These are phyloP conservation scores for Deuterostichococcus epilithicus DNA, from an alignment of 139 green algal genomes.

Conservation along the genomic window DNA sequence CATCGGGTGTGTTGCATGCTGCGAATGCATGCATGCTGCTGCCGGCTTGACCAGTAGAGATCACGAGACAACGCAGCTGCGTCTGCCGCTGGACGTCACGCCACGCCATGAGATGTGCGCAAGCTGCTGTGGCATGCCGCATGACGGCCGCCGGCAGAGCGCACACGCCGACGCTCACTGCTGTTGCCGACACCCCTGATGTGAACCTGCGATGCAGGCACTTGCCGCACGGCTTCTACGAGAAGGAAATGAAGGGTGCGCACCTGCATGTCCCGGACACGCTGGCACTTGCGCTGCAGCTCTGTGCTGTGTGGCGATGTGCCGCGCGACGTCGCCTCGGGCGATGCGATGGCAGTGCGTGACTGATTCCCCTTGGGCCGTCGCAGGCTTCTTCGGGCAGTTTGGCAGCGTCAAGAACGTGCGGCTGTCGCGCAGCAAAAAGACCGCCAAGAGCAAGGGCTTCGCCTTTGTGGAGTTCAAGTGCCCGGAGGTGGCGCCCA, in stretches of 20 bases:
- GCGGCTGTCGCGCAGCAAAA: slow-evolving; percentile 48
- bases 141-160: no score
- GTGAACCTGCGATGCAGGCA: slow-evolving; percentile 58
- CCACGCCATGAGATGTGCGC: no score
- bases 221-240: slow-evolving; percentile 89
- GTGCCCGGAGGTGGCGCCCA: slow-evolving; percentile 69
- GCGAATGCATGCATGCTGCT: no score
- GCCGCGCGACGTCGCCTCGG: neutral
- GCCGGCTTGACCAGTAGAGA: no score
- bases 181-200: no score
- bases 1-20: no score
- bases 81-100: no score
- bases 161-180: no score
- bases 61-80: no score
- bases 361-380: no score
- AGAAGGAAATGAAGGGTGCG: slow-evolving; percentile 80
- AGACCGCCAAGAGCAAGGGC: slow-evolving; percentile 39
- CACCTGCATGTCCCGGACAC: neutral
- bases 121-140: neutral
- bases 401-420: slow-evolving; percentile 48
- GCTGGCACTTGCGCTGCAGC: neutral
- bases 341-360: no score
- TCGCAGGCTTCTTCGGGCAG: slow-evolving; percentile 37
- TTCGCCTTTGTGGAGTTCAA: slow-evolving; percentile 76
- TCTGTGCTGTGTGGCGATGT: neutral